Base-by-base conservation (phyloP, 2,329 filamentous ascomycete genomes). In the Aspergillus unguis region DNA sequence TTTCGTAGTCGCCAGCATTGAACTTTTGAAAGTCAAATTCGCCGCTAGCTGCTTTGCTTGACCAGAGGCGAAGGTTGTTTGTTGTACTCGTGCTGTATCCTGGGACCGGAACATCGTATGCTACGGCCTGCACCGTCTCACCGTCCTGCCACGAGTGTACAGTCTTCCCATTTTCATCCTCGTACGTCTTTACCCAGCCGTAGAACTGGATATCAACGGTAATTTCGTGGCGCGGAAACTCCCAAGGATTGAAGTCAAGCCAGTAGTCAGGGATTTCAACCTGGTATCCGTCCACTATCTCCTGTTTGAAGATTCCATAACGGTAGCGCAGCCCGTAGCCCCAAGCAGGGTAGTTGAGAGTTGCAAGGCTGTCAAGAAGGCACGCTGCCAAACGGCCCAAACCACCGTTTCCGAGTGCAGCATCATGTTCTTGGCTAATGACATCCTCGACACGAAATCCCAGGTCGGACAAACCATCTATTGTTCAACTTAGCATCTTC, bases 11-110 rank as follows among this genome's bases (percentile, higher is more conserved):
- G 58, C 94, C 94, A 54, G 82, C 94, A 76, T 99, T 99, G 85
- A 99, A 99, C 72, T 97, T 97, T 68, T 96, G 92, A 76, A 99
- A 99, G 76, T 99, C 92, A 60, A 99, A 99, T 73, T 99, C 94
- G 60, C 94, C 94, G 63, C 90, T 92, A 42, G 92, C 92, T 40
- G 94, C 92, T 75, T 96, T 96, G 79, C 91, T 96, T 41, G 91
- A 96, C 94, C 94, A 99, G 36, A 99, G 80, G 55, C 94, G 87
- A 58, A 99, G 80, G 75, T 99, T 99, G 79, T 99, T 99, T 62
- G 92, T 96, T 8, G 92, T 92, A 6, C 84, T 78, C 0, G 94
- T 99, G 57, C 84, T 85, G 69, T 91, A 97, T 7, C 94, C 94
- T 23, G 94, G 94, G 61, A 97, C 90, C 55, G 85, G 84, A 38